Evolutionary conservation across 1,284 basidiomycete genomes (phyloP), one percentile per base, ranked within the genome.

Genomic region (Porogramme epimiltina): DNA sequence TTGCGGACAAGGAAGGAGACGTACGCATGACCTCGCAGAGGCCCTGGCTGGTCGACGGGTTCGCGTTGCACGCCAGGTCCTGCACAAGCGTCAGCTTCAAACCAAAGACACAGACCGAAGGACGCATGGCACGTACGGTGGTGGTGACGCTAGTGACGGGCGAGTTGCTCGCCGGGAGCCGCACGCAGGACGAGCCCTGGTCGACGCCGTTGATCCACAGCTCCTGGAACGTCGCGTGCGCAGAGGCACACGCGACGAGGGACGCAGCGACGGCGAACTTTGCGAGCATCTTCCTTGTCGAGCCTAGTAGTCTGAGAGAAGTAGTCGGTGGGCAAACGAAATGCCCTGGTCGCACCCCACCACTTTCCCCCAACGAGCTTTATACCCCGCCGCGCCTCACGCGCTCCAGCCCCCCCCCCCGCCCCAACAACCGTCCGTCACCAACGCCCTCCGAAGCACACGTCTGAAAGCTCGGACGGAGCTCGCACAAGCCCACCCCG

Each of bases 171-270:
- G 60, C 60, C 4, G 77, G 76, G 19, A 68, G 51, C 31, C 79
- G 73, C 34, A 74, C 76, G 60, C 78, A 80, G 38, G 72, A 73
- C 25, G 62, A 67, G 45, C 76, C 78, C 56, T 76, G 73, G 62
- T 80, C 79, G 31, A 78, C 73, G 47, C 71, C 73, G 51, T 78
- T 78, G 51, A 80, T 72, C 78, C 79, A 80, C 42, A 80, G 59
- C 56, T 79, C 71, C 63, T 81, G 78, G 69, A 77, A 81, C 4
- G 79, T 80, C 20, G 79, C 74, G 61, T 80, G 78, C 5, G 77
- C 76, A 20, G 72, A 65, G 13, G 62, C 78, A 34, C 69, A 72
- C 3, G 72, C 72, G 43, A 70, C 59, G 36, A 77, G 60, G 24
- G 70, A 65, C 9, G 72, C 72, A 19, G 66, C 61, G 22, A 73